phyloP scores from a whole-genome alignment of 352 stramenopile species.

The Pythium myriotylum region DNA sequence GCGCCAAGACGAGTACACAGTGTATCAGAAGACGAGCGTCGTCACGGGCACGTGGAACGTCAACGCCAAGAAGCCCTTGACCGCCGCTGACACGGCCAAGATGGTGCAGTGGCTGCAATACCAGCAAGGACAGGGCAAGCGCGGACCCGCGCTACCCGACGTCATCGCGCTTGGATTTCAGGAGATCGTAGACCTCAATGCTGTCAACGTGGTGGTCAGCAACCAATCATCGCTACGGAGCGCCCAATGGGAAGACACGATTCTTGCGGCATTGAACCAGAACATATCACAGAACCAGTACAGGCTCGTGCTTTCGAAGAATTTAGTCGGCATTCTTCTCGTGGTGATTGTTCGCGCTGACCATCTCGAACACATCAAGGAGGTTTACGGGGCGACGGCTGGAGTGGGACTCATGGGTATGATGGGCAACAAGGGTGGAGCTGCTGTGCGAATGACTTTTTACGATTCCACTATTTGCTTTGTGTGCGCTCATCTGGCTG shows the following conservation, averaged over 20 bases:
- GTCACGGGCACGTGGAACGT: constrained; percentile 98
- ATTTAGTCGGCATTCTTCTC: constrained; percentile 97
- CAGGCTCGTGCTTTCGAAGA: constrained; percentile 85
- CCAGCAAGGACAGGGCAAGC: constrained; percentile 8
- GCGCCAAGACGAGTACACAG: constrained; percentile 68
- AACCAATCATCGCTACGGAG: constrained; percentile 93
- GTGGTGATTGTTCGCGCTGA: constrained; percentile 94
- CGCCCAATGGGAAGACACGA: constrained; percentile 88
- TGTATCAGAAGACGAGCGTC: constrained; percentile 56
- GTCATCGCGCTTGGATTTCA: constrained; percentile 91
- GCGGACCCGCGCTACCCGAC: constrained; percentile 38
- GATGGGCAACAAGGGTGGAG: constrained; percentile 99
- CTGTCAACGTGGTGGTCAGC: constrained; percentile 98
- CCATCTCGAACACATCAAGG: constrained; percentile 76
- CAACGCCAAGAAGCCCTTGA: constrained; percentile 98
- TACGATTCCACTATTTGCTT: constrained; percentile 99
- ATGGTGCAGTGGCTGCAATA: constrained; percentile 73
- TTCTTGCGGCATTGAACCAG: constrained; percentile 91
- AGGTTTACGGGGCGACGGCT: constrained; percentile 90
- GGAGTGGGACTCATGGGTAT: constrained; percentile 98
- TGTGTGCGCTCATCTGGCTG: constrained; percentile 98
- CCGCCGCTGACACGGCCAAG: constrained; percentile 47
- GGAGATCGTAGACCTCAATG: constrained; percentile 99
- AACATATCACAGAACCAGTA: constrained; percentile 53
- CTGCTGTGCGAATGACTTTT: constrained; percentile 94